These are phyloP conservation scores for Puya raimondii DNA, from an alignment of 176 grass and related monocot genomes.

Conservation along the genomic window DNA sequence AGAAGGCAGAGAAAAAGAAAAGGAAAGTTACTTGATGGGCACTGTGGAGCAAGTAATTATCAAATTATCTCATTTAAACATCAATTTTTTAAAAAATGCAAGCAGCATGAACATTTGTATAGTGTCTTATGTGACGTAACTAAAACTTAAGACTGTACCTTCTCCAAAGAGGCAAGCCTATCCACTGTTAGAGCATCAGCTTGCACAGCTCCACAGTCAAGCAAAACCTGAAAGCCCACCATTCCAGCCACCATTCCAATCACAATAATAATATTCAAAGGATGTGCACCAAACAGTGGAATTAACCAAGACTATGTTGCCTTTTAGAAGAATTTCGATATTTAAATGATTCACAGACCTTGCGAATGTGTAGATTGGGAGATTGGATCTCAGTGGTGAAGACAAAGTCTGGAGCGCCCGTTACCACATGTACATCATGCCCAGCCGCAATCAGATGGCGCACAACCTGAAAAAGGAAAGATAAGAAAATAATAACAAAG, in stretches of 20 bases:
- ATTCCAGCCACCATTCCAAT: background rate
- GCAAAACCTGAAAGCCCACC: constrained; percentile 42
- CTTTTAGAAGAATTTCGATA: no score
- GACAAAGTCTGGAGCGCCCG: constrained; percentile 81
- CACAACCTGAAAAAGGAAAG: constrained; percentile 48
- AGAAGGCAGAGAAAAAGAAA: constrained; percentile 13
- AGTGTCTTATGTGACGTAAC: no score
- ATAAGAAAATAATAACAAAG: background rate
- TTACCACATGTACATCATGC: constrained; percentile 93
- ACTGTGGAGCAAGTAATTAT: background rate
- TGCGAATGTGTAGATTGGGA: constrained; percentile 69
- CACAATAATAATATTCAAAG: background rate
- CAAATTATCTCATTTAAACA: background rate
- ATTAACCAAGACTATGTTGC: background rate
- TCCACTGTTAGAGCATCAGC: constrained; percentile 97
- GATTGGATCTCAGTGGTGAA: constrained; percentile 85
- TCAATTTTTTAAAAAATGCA: no score
- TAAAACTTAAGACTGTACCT: constrained; percentile 25
- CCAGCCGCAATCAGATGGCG: constrained; percentile 73
- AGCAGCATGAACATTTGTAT: no score
- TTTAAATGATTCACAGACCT: constrained; percentile 16
- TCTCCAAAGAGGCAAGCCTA: constrained; percentile 81
- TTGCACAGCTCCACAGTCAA: constrained; percentile 98
- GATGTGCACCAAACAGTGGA: background rate
- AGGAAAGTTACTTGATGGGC: background rate